A percentile compares a stretch with the other conserved stretches of the same genome.
phyloP scores from a whole-genome alignment of 2,329 filamentous ascomycete species.

The Cladorrhinum sp. region DNA sequence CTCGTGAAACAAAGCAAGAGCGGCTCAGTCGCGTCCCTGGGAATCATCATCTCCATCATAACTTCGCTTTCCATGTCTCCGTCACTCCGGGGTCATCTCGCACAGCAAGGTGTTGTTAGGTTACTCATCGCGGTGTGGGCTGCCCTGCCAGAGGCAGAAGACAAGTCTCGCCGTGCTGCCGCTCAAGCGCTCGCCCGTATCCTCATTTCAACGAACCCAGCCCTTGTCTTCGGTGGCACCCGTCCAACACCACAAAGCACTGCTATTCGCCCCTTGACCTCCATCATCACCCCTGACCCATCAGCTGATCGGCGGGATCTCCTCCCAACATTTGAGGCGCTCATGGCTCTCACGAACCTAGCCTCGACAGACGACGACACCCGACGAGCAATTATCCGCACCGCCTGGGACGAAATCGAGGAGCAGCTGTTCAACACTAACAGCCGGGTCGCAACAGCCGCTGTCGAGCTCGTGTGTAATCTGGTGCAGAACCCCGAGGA shows the following conservation, averaged over 20 bases:
- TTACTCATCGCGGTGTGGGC: slow-evolving; percentile 71
- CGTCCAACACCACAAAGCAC: slow-evolving; percentile 71
- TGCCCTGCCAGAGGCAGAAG: slow-evolving; percentile 53
- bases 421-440: slow-evolving; percentile 79
- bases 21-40: slow-evolving; percentile 66
- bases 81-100: slow-evolving; percentile 71
- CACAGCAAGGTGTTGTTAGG: slow-evolving; percentile 90
- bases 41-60: slow-evolving; percentile 72
- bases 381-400: slow-evolving; percentile 66
- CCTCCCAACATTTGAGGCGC: slow-evolving; percentile 82
- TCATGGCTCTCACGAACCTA: slow-evolving; percentile 91
- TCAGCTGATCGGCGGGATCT: slow-evolving; percentile 67
- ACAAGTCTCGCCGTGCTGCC: slow-evolving; percentile 52
- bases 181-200: slow-evolving; percentile 82
- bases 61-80: slow-evolving; percentile 73
- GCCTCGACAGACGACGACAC: slow-evolving; percentile 72
- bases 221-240: slow-evolving; percentile 76
- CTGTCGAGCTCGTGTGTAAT: slow-evolving; percentile 89
- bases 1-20: slow-evolving; percentile 73
- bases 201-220: slow-evolving; percentile 80
- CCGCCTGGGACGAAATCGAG: slow-evolving; percentile 73
- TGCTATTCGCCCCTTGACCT: slow-evolving; percentile 77
- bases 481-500: slow-evolving; percentile 64
- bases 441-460: slow-evolving; percentile 71
- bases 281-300: slow-evolving; percentile 67